Evolutionary conservation across 23 red algal species (phyloP), one percentile per base, ranked within the genome.

Genomic region (Porphyridium purpureum): DNA sequence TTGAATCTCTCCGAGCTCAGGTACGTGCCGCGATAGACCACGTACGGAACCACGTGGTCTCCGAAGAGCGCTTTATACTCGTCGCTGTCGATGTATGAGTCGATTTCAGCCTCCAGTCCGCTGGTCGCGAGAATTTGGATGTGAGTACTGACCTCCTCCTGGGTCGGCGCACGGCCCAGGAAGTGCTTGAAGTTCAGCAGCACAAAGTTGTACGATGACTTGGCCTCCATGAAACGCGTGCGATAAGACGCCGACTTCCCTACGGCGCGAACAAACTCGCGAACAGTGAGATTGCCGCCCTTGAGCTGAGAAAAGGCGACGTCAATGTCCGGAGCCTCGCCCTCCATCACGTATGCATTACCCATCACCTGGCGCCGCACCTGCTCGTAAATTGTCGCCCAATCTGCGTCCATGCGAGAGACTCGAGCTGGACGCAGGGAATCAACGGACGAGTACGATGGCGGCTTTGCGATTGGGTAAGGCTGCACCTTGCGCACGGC

Each of bases 141-240:
- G 44, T 48, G 44, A 3, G 44, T 22, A 3, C 19, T 21, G 17
- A 48, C 44, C 44, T 48, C 44, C 44, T 15, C 44, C 14, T 48
- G 44, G 1, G 44, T 48, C 44, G 44, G 44, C 44, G 17, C 44
- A 22, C 44, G 44, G 44, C 44, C 44, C 0, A 48, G 44, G 44
- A 48, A 1, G 44, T 48, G 44, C 44, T 48, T 48, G 44, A 21
- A 48, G 44, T 48, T 48, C 19, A 48, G 44, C 44, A 21, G 17
- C 9, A 48, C 44, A 15, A 48, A 22, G 9, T 22, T 15, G 44
- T 48, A 48, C 3, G 44, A 21, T 22, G 44, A 48, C 19, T 48
- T 48, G 4, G 44, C 19, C 4, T 15, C 23, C 44, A 48, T 48
- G 14, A 48, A 48, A 22, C 44, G 44, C 2, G 44, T 21, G 44